Evolutionary conservation across 257 asterid species (phyloP).

Genomic region (Salvia miltiorrhiza): DNA sequence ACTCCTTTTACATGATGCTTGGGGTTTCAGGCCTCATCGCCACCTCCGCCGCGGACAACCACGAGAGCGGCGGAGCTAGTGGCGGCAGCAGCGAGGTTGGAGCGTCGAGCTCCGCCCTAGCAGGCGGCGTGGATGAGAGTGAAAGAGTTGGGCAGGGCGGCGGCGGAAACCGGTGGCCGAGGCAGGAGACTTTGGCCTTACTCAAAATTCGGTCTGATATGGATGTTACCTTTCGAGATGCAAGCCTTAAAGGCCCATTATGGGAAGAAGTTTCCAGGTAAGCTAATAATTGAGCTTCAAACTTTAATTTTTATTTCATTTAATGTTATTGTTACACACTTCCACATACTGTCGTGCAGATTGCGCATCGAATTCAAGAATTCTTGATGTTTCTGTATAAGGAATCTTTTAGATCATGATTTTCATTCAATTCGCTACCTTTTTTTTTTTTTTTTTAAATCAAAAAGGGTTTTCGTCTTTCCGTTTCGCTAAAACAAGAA

Average conservation of each 20-base stretch:
- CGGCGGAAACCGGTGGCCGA: slow-evolving; percentile 89
- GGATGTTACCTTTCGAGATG: slow-evolving; percentile 77
- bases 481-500: slow-evolving; percentile 35
- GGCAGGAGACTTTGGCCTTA: slow-evolving; percentile 84
- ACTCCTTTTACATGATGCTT: slow-evolving; percentile 35
- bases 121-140: slow-evolving; percentile 37
- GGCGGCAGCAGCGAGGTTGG: slow-evolving; percentile 72
- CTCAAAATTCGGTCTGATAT: slow-evolving; percentile 85
- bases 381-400: slow-evolving; percentile 24
- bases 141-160: slow-evolving; percentile 50
- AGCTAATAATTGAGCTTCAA: no score
- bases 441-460: slow-evolving; percentile 18
- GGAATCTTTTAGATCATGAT: slow-evolving; percentile 37
- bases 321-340: slow-evolving; percentile 1
- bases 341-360: slow-evolving; percentile 20
- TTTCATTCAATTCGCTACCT: slow-evolving; percentile 22
- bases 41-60: slow-evolving; percentile 25
- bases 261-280: slow-evolving; percentile 98
- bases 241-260: slow-evolving; percentile 91
- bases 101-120: slow-evolving; percentile 27
- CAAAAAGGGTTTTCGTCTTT: slow-evolving; percentile 28
- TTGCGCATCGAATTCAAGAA: slow-evolving; percentile 16
- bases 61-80: slow-evolving; percentile 61
- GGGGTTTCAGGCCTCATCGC: slow-evolving; percentile 45
- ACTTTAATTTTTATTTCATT: slow-evolving; percentile 1